Evolutionary conservation across 345 rosid species (phyloP), one percentile per base, ranked within the genome.

Genomic region (Euphorbia lathyris): DNA sequence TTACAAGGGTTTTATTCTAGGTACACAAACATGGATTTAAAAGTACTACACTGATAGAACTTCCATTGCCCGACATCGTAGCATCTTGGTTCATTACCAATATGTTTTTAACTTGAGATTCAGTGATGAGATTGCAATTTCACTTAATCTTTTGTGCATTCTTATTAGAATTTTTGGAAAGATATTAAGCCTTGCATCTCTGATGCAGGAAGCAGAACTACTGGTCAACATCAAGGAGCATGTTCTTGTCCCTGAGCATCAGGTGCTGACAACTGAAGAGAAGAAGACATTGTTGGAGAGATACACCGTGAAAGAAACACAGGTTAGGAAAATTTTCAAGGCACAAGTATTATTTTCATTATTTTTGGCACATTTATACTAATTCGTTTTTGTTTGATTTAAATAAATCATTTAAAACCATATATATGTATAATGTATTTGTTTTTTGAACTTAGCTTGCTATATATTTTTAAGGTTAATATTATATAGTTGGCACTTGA

Each of bases 261-360:
- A 86, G 62, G 84, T 88, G 70, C 93, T 88, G 50, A 71, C 86
- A 26, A 67, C 65, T 57, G 90, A 85, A 72, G 96, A 90, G 84
- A 88, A 90, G 87, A 88, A 88, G 77, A 86, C 96, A 48, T 77
- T 90, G 74, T 74, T 90, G 55, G 88, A 85, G 69, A 80, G 93
- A 71, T 90, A 90, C 79, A 86, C 93, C 0, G 93, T 90, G 66
- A 88, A 90, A 78, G 96, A 88, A 68, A 90, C 93, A 2, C 96
- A 88, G 91, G 96, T 32, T 2, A 22, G 67, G 42, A 11, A 40
- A 48, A 34, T 36, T 8, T 48, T 22, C 9, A 3, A 47, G 30
- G 14, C n/a, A n/a, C n/a, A n/a, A n/a, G n/a, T n/a, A n/a, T 9
- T 16, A 60, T 48, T 48, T 20, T 59, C 30, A 23, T 67, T 29